These are phyloP conservation scores for Saccharomycopsis babjevae DNA, from an alignment of 805 yeast species.

Conservation along the genomic window DNA sequence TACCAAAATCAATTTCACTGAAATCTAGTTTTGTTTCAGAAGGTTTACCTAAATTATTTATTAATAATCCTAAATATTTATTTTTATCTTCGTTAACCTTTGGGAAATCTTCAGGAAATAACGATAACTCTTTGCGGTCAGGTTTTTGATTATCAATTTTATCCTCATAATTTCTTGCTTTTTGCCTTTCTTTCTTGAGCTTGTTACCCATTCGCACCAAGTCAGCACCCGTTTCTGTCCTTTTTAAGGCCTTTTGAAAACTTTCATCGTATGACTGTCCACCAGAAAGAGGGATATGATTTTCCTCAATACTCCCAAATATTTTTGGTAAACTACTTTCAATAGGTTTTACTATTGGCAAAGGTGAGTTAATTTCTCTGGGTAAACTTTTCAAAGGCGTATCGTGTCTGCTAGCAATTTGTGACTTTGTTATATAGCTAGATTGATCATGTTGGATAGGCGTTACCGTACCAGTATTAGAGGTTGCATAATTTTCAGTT, in stretches of 20 bases:
- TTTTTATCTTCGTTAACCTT: background rate
- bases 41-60: slow-evolving; percentile 62
- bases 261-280: background rate
- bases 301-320: background rate
- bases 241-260: background rate
- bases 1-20: slow-evolving; percentile 53
- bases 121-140: background rate
- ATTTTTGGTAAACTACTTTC: background rate
- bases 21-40: slow-evolving; percentile 33
- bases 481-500: background rate
- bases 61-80: slow-evolving; percentile 38
- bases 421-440: background rate
- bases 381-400: background rate
- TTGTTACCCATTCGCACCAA: background rate
- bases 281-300: background rate
- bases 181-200: background rate
- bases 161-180: background rate
- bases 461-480: background rate
- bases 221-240: background rate
- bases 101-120: background rate
- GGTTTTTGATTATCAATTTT: background rate
- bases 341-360: background rate
- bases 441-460: background rate
- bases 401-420: background rate
- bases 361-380: background rate